These are phyloP conservation scores for Stachybotrys elegans DNA, from an alignment of 2,329 filamentous ascomycete genomes.

Conservation along the genomic window DNA sequence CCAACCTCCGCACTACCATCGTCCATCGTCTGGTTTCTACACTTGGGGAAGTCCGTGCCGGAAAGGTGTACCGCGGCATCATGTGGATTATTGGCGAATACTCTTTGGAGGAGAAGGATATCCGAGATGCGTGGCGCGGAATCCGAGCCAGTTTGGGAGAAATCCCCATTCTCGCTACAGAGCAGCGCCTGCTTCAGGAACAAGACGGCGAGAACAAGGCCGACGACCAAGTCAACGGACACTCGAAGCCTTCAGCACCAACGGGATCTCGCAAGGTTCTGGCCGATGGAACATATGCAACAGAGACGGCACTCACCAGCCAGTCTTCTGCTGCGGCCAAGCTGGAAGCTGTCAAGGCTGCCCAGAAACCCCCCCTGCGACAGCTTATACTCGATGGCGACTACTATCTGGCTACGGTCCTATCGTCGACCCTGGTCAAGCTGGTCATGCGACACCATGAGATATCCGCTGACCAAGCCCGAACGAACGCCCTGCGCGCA, in stretches of 20 bases:
- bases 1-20: conserved; percentile 79
- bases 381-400: conserved; percentile 96
- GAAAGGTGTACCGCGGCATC: conserved; percentile 94
- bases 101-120: conserved; percentile 87
- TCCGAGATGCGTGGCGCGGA: conserved; percentile 92
- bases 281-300: conserved; percentile 95
- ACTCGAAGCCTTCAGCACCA: conserved; percentile 68
- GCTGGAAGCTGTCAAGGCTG: conserved; percentile 93
- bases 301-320: conserved; percentile 91
- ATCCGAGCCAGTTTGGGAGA: conserved; percentile 92
- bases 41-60: conserved; percentile 85
- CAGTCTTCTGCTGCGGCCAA: conserved; percentile 85
- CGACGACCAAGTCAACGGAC: conserved; percentile 69
- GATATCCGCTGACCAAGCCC: conserved; percentile 77
- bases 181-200: conserved; percentile 86
- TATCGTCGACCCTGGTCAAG: conserved; percentile 95
- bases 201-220: conserved; percentile 65
- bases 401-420: conserved; percentile 90
- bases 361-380: conserved; percentile 89
- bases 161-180: conserved; percentile 92
- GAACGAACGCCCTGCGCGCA: conserved; percentile 89
- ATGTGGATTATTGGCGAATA: conserved; percentile 99
- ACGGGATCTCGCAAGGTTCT: conserved; percentile 87
- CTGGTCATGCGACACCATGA: conserved; percentile 96
- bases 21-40: conserved; percentile 86